A percentile compares a stretch with the other conserved stretches of the same genome.
phyloP scores from a whole-genome alignment of 495 filamentous ascomycete species.

The Entonaema liquescens region DNA sequence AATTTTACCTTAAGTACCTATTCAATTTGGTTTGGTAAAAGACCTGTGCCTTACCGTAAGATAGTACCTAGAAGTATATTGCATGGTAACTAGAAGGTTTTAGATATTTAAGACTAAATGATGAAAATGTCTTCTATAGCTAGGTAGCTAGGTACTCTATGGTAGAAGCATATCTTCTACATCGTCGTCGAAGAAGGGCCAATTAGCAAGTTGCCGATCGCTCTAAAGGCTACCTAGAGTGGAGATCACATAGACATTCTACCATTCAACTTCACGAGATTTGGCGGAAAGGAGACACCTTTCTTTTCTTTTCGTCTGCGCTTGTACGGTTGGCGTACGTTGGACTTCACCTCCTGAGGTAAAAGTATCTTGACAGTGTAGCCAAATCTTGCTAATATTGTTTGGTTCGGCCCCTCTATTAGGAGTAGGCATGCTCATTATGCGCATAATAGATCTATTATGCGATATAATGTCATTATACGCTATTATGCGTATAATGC shows the following conservation, averaged over 20 bases:
- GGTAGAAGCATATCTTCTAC: not conserved
- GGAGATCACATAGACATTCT: not conserved
- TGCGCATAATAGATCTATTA: no score
- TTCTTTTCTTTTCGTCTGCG: no score
- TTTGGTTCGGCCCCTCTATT: not conserved
- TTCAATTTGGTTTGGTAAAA: no score
- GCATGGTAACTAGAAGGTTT: not conserved
- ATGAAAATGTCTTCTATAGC: not conserved
- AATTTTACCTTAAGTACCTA: no score
- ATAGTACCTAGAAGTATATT: not conserved
- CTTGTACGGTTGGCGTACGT: not conserved
- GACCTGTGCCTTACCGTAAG: not conserved
- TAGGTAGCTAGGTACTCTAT: no score
- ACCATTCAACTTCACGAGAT: no score
- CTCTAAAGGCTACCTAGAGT: not conserved
- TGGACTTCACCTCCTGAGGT: not conserved
- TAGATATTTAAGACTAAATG: not conserved
- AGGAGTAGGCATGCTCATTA: no score
- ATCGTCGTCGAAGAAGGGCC: not conserved
- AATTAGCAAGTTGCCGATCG: not conserved
- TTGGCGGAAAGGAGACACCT: no score
- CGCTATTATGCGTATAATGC: no score
- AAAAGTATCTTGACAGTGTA: not conserved
- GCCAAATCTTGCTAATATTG: not conserved
- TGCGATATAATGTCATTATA: no score